Evolutionary conservation across 352 stramenopile species (phyloP).

Genomic region (Phytophthora hybrid): DNA sequence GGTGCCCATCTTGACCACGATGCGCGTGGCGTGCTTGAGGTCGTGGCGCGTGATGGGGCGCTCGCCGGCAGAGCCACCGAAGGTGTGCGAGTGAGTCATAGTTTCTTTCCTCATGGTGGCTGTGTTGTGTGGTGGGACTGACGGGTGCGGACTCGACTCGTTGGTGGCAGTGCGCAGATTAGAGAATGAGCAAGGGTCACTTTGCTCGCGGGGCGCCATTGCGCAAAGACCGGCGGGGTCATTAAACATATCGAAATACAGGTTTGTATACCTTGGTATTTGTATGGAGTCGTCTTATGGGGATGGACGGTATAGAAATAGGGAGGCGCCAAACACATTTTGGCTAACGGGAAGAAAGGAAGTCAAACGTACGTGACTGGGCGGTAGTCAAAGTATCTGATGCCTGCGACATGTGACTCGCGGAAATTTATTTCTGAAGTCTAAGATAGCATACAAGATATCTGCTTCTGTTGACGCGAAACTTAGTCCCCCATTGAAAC

Average conservation of each 20-base stretch:
- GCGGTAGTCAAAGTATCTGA: conserved; percentile 11
- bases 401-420: conserved; percentile 28
- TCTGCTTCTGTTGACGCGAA: background rate
- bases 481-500: conserved; percentile 2
- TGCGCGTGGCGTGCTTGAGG: conserved; percentile 83
- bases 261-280: conserved; percentile 1
- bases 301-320: conserved; percentile 15
- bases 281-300: background rate
- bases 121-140: conserved; percentile 1
- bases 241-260: conserved; percentile 6
- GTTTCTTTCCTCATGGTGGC: conserved; percentile 59
- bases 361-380: conserved; percentile 15
- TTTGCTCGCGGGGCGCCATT: conserved; percentile 21
- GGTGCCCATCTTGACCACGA: conserved; percentile 97
- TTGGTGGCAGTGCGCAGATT: conserved; percentile 25
- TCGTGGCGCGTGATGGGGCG: conserved; percentile 72
- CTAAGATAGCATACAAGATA: conserved; percentile 5
- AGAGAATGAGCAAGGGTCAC: conserved; percentile 34
- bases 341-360: background rate
- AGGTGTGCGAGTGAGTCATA: conserved; percentile 59
- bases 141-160: background rate
- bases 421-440: conserved; percentile 1
- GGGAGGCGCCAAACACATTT: background rate
- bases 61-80: conserved; percentile 41
- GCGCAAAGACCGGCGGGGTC: conserved; percentile 11